A percentile compares a stretch with the other conserved stretches of the same genome.
phyloP scores from a whole-genome alignment of 768 basidiomycete species.

The Suillus luteus region DNA sequence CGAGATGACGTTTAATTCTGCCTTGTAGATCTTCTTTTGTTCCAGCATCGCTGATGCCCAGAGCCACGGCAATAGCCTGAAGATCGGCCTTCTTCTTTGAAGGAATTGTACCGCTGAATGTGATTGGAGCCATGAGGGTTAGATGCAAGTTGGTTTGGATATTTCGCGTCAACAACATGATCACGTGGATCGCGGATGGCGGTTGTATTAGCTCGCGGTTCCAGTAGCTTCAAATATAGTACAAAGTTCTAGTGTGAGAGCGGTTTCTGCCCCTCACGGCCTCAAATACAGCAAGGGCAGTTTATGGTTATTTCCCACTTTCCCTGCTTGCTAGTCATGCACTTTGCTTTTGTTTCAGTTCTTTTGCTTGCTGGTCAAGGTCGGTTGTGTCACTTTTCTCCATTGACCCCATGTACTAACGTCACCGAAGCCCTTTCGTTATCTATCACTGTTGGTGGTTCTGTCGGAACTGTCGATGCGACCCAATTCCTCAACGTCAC shows the following conservation, averaged over 20 bases:
- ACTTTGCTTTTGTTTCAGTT: constrained; percentile 30
- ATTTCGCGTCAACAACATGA: constrained; percentile 16
- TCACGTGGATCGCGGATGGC: constrained; percentile 3
- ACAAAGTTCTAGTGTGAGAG: too few relatives aligned
- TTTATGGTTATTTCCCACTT: background rate
- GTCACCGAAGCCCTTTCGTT: constrained; percentile 42
- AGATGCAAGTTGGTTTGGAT: constrained; percentile 14
- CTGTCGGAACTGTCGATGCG: constrained; percentile 39
- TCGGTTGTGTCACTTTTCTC: constrained; percentile 26
- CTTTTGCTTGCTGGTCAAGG: constrained; percentile 62
- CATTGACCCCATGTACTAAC: background rate
- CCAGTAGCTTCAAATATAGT: too few relatives aligned
- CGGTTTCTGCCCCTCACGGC: too few relatives aligned
- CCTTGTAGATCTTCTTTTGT: constrained; percentile 63
- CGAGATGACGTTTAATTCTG: constrained; percentile 67
- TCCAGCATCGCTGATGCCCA: constrained; percentile 53
- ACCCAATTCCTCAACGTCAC: constrained; percentile 46
- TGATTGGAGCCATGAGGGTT: constrained; percentile 42
- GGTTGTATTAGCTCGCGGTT: background rate
- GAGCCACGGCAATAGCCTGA: constrained; percentile 57
- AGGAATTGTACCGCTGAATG: constrained; percentile 54
- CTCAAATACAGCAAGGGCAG: too few relatives aligned
- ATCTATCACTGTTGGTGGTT: constrained; percentile 46
- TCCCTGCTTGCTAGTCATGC: constrained; percentile 32
- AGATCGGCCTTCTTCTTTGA: constrained; percentile 73